Conservation (phyloP, 139 green algal species). For the Closterium sp. region DNA sequence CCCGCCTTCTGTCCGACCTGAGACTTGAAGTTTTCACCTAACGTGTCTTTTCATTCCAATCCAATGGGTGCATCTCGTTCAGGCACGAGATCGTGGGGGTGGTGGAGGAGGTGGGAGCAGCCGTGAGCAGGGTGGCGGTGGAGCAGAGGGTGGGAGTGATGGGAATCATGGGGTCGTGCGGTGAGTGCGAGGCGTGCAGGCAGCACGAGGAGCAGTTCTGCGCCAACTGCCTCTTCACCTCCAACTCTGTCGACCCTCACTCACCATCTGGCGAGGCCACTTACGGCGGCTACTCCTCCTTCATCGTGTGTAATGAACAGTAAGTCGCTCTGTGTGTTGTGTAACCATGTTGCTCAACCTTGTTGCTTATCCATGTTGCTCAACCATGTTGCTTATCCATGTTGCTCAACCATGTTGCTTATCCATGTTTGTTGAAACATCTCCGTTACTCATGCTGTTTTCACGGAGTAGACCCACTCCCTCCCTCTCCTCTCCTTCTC, state of each 20-base stretch:
- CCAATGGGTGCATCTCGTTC: too few species aligned
- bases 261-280: conserved; percentile 46
- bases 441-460: too few species aligned
- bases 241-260: conserved; percentile 63
- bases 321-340: conserved; percentile 19
- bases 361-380: too few species aligned
- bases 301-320: conserved; percentile 61
- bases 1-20: too few species aligned
- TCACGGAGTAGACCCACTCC: too few species aligned
- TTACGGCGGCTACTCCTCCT: conserved; percentile 73
- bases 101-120: conserved; percentile 63
- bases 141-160: conserved; percentile 75
- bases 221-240: conserved; percentile 62
- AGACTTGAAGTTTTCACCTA: too few species aligned
- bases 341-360: neutral
- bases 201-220: conserved; percentile 60
- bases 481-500: neutral
- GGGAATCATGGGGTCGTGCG: conserved; percentile 72
- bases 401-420: neutral
- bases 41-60: too few species aligned
- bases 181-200: conserved; percentile 45
- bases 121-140: conserved; percentile 69
- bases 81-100: conserved; percentile 7
- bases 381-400: neutral
- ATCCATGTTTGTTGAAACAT: too few species aligned